A percentile compares a stretch with the other conserved stretches of the same genome.
These are phyloP conservation scores for Trichomonas vaginalis DNA, from an alignment of 208 protist species.

Conservation along the genomic window DNA sequence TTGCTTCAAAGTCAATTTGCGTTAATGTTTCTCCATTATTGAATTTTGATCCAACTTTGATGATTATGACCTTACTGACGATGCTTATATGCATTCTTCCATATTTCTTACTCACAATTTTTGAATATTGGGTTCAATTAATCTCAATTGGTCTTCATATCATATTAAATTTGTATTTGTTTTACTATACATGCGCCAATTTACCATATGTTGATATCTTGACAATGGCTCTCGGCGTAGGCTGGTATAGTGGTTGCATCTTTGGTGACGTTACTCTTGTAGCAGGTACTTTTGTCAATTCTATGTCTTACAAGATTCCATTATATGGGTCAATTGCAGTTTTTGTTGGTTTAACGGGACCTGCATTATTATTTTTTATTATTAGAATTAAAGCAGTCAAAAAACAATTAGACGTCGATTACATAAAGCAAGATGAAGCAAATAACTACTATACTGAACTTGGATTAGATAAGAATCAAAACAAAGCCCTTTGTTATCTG, in stretches of 20 bases:
- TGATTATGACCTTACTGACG: background rate
- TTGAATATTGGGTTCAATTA: background rate
- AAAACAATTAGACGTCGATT: background rate
- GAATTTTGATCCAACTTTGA: background rate
- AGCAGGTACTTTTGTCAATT: background rate
- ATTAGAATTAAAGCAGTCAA: background rate
- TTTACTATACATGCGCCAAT: background rate
- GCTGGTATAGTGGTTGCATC: background rate
- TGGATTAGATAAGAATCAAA: background rate
- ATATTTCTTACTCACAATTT: background rate
- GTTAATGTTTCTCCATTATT: background rate
- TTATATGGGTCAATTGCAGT: background rate
- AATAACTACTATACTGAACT: background rate
- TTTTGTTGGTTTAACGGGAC: background rate
- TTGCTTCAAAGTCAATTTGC: background rate
- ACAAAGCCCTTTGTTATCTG: background rate
- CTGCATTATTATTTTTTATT: background rate
- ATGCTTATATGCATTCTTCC: background rate
- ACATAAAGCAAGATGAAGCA: background rate
- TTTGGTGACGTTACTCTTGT: background rate
- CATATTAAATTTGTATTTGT: background rate
- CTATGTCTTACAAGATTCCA: background rate
- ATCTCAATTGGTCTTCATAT: background rate
- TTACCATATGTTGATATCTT: background rate
- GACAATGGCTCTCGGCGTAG: background rate